Percentiles rank a stretch among this genome's conserved stretches.
Evolutionary conservation across 148 eudicot species (phyloP).

Genomic region (Camellia japonica): DNA sequence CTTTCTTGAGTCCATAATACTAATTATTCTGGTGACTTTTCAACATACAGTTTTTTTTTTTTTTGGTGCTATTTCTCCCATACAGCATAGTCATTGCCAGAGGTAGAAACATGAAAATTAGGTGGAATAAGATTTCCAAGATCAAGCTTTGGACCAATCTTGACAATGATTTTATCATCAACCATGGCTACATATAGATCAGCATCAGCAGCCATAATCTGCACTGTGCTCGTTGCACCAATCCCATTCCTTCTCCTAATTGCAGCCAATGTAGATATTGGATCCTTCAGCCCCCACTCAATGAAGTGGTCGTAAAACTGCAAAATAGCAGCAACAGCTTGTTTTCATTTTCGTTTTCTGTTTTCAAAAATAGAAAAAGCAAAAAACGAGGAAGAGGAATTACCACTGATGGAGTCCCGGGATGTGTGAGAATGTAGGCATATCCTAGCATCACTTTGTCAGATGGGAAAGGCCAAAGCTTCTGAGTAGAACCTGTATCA

Average conservation of each 20-base stretch:
- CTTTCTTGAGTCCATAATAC: too few relatives aligned
- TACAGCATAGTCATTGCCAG: slow-evolving; percentile 44
- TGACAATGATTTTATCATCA: slow-evolving; percentile 42
- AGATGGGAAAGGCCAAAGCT: slow-evolving; percentile 54
- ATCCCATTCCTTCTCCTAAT: slow-evolving; percentile 49
- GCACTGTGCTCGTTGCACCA: slow-evolving; percentile 36
- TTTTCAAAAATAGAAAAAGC: neutral
- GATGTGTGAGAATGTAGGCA: slow-evolving; percentile 65
- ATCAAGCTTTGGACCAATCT: slow-evolving; percentile 48
- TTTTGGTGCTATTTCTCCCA: slow-evolving; percentile 37
- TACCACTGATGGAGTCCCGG: slow-evolving; percentile 54
- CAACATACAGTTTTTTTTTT: neutral
- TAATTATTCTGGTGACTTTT: too few relatives aligned
- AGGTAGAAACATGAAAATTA: slow-evolving; percentile 34
- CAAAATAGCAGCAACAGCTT: neutral
- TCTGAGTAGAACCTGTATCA: slow-evolving; percentile 57
- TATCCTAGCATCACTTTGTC: slow-evolving; percentile 66
- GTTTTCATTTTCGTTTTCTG: too few relatives aligned
- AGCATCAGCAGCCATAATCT: slow-evolving; percentile 54
- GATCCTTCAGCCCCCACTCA: slow-evolving; percentile 64
- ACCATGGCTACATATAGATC: slow-evolving; percentile 58
- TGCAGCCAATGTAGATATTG: slow-evolving; percentile 32
- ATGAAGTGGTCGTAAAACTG: slow-evolving; percentile 68
- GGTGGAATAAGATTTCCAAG: slow-evolving; percentile 49
- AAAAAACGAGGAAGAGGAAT: neutral